Conservation (phyloP, 345 rosid genomes). For the Acer yangbiense region DNA sequence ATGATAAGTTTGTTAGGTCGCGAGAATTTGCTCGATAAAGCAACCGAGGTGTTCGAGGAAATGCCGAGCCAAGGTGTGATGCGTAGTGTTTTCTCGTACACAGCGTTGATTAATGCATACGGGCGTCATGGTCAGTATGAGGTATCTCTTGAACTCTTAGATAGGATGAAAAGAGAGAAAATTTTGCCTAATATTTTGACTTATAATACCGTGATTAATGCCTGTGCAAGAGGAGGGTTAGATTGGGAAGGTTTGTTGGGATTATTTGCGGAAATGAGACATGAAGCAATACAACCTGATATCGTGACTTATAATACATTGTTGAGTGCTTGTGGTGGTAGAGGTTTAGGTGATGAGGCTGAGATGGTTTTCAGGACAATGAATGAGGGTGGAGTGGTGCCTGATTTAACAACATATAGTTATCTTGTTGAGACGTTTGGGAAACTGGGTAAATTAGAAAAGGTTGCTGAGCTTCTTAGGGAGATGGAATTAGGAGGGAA, state of each 20-base stretch:
- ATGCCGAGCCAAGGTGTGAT: slow-evolving; percentile 81
- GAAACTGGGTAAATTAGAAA: slow-evolving; percentile 62
- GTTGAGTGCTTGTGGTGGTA: slow-evolving; percentile 84
- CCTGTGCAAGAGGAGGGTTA: slow-evolving; percentile 90
- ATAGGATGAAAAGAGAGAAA: slow-evolving; percentile 84
- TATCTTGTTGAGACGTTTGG: slow-evolving; percentile 81
- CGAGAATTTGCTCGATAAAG: slow-evolving; percentile 82
- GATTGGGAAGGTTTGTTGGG: slow-evolving; percentile 93
- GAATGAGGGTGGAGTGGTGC: slow-evolving; percentile 89
- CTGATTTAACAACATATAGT: slow-evolving; percentile 75
- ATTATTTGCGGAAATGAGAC: slow-evolving; percentile 96
- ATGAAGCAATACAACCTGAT: slow-evolving; percentile 85
- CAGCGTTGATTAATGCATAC: slow-evolving; percentile 84
- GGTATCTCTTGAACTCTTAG: slow-evolving; percentile 71
- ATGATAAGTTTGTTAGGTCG: slow-evolving; percentile 88
- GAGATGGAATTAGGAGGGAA: slow-evolving; percentile 86
- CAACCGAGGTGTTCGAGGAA: slow-evolving; percentile 82
- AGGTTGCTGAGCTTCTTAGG: slow-evolving; percentile 65
- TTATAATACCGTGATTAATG: slow-evolving; percentile 85
- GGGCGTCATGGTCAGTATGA: slow-evolving; percentile 81
- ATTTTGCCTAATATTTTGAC: slow-evolving; percentile 77
- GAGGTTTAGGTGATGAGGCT: slow-evolving; percentile 89
- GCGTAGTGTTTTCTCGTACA: slow-evolving; percentile 83
- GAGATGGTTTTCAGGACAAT: slow-evolving; percentile 94
- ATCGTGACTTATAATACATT: slow-evolving; percentile 86